Conservation (phyloP, 176 grass and related monocot genomes). For the Carex cristatella region DNA sequence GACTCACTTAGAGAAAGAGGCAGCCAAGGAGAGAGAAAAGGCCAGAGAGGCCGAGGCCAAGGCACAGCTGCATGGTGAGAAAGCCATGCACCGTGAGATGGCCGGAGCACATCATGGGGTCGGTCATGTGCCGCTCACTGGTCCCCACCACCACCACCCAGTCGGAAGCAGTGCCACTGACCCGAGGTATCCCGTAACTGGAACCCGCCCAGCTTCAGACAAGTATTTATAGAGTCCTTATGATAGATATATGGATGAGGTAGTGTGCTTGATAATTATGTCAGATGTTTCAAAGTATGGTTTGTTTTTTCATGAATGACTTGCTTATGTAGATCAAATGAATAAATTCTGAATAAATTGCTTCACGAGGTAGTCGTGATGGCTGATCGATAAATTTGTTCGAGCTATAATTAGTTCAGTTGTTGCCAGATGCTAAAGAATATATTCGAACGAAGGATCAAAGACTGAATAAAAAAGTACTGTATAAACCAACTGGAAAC, state of each 20-base stretch:
- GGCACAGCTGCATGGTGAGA: slow-evolving; percentile 6
- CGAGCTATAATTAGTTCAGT: background rate
- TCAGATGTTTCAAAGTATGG: background rate
- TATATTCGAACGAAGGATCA: too few species aligned
- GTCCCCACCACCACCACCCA: slow-evolving; percentile 21
- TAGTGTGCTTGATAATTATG: background rate
- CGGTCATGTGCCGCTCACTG: slow-evolving; percentile 13
- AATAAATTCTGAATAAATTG: background rate
- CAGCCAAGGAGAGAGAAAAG: slow-evolving; percentile 17
- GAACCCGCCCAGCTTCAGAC: slow-evolving; percentile 2
- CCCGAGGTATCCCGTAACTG: background rate
- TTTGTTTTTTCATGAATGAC: background rate
- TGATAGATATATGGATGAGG: background rate
- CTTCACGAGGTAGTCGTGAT: background rate
- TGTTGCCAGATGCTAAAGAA: too few species aligned
- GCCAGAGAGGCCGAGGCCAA: slow-evolving; percentile 10
- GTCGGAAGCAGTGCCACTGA: background rate
- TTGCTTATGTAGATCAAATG: background rate
- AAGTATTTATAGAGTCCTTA: slow-evolving; percentile 20
- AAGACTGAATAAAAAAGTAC: too few species aligned
- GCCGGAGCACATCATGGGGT: background rate
- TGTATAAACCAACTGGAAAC: too few species aligned
- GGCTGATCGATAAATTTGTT: background rate
- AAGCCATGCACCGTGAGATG: slow-evolving; percentile 1
- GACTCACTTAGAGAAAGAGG: background rate